These are phyloP conservation scores for Scheffersomyces amazonensis DNA, from an alignment of 805 yeast species.

Conservation along the genomic window DNA sequence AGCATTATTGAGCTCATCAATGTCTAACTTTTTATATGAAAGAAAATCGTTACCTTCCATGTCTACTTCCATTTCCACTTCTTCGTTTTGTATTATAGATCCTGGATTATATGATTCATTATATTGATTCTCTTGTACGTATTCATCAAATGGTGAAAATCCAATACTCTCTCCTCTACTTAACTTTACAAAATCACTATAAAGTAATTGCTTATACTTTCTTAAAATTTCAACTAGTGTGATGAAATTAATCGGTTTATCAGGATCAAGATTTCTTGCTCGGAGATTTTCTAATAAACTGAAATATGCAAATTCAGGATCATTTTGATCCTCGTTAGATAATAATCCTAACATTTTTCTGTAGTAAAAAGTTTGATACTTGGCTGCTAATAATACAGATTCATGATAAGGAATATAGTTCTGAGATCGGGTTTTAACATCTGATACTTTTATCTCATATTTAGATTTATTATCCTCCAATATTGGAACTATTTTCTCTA, in stretches of 20 bases:
- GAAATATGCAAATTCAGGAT: slow-evolving; percentile 31
- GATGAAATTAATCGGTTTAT: slow-evolving; percentile 44
- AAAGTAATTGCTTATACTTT: slow-evolving; percentile 30
- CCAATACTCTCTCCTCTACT: slow-evolving; percentile 46
- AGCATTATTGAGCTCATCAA: background rate
- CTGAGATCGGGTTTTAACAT: slow-evolving; percentile 58
- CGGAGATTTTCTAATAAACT: slow-evolving; percentile 45
- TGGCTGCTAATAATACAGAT: slow-evolving; percentile 48
- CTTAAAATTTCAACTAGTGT: slow-evolving; percentile 37
- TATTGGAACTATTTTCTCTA: slow-evolving; percentile 13
- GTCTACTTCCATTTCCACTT: background rate
- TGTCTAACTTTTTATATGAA: slow-evolving; percentile 6
- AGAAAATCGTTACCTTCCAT: too few relatives aligned
- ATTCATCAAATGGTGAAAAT: slow-evolving; percentile 37
- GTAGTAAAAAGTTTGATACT: slow-evolving; percentile 62
- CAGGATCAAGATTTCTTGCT: slow-evolving; percentile 47
- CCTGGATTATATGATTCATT: slow-evolving; percentile 4
- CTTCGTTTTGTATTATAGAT: slow-evolving; percentile 1
- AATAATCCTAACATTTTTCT: slow-evolving; percentile 45
- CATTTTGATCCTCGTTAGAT: slow-evolving; percentile 9
- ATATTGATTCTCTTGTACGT: background rate
- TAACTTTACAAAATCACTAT: slow-evolving; percentile 42
- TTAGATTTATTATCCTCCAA: slow-evolving; percentile 10
- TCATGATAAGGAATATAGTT: slow-evolving; percentile 46
- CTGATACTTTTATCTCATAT: slow-evolving; percentile 26